Base-by-base conservation (phyloP, 148 eudicot genomes). In the Fagopyrum tataricum region DNA sequence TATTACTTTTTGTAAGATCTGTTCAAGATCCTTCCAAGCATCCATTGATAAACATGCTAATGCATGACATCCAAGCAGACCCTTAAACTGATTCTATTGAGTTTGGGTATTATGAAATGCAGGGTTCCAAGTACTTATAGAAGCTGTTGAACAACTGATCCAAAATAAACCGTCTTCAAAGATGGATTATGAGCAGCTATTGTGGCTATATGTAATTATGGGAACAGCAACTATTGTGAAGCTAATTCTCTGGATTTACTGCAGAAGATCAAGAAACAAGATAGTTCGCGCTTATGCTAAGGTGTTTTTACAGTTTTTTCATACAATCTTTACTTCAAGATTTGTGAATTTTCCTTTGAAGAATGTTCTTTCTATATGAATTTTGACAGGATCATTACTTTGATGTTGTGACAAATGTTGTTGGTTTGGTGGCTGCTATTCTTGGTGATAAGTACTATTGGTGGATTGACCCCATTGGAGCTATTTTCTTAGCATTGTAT, bases 381-480 rank as follows among this genome's bases (percentile, higher is more conserved):
- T 15, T 20, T 75, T 44, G 71, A 40, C 81, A 89, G 95, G 95
- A 90, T 76, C 95, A 90, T 83, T 90, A 87, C 77, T 87, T 90
- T 20, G 95, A 90, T 73, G 95, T 90, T 74, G 95, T 90, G 53
- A 90, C 95, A 44, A 90, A 90, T 79, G 68, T 87, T 26, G 87
- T 90, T 39, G 95, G 95, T 23, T 81, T 90, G 67, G 81, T 90
- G 24, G 91, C 91, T 70, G 95, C 95, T 6, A 78, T 90, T 64
- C 84, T 90, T 55, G 95, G 91, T 9, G 91, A 90, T 73, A 79
- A 71, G 61, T 86, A 73, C 74, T 87, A 77, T 44, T 90, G 95
- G 95, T 87, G 90, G 91, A 85, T 90, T 47, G 91, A 90, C 74
- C 95, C 95, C 6, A 76, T 76, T 80, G 95, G 95, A 71, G 95